Base-by-base conservation (phyloP, 768 basidiomycete genomes). In the Termitomyces eurrhizus region DNA sequence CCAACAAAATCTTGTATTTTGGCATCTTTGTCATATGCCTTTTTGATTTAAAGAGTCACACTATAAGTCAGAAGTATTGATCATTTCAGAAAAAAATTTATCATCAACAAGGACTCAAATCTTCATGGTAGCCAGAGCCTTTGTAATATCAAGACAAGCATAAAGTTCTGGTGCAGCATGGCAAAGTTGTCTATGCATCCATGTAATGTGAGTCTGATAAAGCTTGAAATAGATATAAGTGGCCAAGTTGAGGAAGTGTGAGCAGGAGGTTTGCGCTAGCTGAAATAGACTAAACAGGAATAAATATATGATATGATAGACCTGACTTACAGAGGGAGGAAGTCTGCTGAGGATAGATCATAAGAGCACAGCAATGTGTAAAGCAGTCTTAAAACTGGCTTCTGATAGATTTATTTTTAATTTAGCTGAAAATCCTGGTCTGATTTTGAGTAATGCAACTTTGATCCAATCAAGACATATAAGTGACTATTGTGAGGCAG, bases 161-260 rank as follows among this genome's bases (percentile, higher is more conserved):
- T 84, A 75, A n/a, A n/a, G n/a, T n/a, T n/a, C n/a, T n/a, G n/a
- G n/a, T n/a, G n/a, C n/a, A n/a, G n/a, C n/a, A n/a, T n/a, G n/a
- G n/a, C n/a, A n/a, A n/a, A n/a, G n/a, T n/a, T n/a, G n/a, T n/a
- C n/a, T n/a, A n/a, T n/a, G n/a, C n/a, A n/a, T n/a, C n/a, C n/a
- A n/a, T n/a, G n/a, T n/a, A n/a, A n/a, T n/a, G n/a, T n/a, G n/a
- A n/a, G n/a, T n/a, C n/a, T n/a, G n/a, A 98, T 36, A 90, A 81
- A 14, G 92, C 86, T 72, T 95, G 89, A 1, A 95, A 90, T 46
- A 99, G 82, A 72, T 95, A 97, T 24, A 90, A 84, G 66, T 92
- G 94, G 42, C 90, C 91, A 8, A 96, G 80, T 58, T 92, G 89
- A 21, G 96, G 94, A 36, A 98, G 84, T 26, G 83, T 78, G 7